A percentile compares a stretch with the other conserved stretches of the same genome.
These are phyloP conservation scores for Paulownia fortunei DNA, from an alignment of 257 asterid genomes.

Conservation along the genomic window DNA sequence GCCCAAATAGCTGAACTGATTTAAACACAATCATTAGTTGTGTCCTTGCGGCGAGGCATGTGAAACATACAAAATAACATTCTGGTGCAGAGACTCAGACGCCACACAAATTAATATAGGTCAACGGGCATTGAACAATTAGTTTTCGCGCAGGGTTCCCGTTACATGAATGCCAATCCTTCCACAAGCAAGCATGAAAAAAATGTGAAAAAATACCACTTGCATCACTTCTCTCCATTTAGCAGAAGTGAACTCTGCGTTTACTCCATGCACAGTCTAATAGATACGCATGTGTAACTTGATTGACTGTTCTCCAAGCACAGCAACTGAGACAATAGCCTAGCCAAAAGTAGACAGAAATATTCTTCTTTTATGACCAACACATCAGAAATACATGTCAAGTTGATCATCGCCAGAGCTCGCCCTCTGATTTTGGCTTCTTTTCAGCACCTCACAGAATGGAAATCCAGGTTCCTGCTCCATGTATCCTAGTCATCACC, in stretches of 20 bases:
- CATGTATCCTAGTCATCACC: constrained; percentile 33
- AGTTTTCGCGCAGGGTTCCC: constrained; percentile 26
- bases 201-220: constrained; percentile 21
- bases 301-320: constrained; percentile 35
- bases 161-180: constrained; percentile 34
- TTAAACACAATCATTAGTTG: background rate
- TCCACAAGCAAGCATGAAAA: constrained; percentile 29
- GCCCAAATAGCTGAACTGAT: background rate
- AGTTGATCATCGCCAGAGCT: constrained; percentile 35
- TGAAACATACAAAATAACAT: background rate
- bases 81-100: background rate
- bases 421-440: constrained; percentile 22
- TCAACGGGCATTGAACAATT: constrained; percentile 26
- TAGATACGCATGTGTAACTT: constrained; percentile 37
- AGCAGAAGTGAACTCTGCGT: constrained; percentile 26
- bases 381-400: constrained; percentile 22
- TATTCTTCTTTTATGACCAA: constrained; percentile 31
- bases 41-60: background rate
- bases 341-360: constrained; percentile 21
- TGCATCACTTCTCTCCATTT: constrained; percentile 29
- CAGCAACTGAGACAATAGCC: constrained; percentile 36
- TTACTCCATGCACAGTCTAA: constrained; percentile 43
- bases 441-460: constrained; percentile 26
- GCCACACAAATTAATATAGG: background rate
- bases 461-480: constrained; percentile 25